Evolutionary conservation across 306 rosid genomes (phyloP).

Genomic region (Macrotyloma uniflorum): DNA sequence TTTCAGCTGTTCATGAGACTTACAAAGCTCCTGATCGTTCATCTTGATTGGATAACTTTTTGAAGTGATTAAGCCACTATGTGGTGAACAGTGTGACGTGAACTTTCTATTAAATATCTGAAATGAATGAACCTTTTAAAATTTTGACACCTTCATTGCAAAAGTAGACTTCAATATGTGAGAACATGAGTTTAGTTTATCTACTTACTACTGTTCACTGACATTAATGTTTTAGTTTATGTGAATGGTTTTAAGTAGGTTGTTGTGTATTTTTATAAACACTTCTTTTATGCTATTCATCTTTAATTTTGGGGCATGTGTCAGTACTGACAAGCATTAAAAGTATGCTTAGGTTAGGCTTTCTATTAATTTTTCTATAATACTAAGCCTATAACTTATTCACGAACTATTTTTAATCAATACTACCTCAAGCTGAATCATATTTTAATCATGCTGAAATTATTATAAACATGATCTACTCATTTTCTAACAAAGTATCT

Average conservation of each 20-base stretch:
- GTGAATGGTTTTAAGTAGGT: background rate
- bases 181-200: background rate
- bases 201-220: background rate
- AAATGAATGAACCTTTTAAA: constrained; percentile 21
- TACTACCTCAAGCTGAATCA: background rate
- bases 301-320: background rate
- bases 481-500: too few species aligned
- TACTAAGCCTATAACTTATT: background rate
- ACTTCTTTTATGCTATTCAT: background rate
- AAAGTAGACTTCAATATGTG: background rate
- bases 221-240: background rate
- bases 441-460: background rate
- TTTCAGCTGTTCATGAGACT: constrained; percentile 78
- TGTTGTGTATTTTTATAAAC: background rate
- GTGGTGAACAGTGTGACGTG: constrained; percentile 12
- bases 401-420: background rate
- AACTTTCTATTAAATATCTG: constrained; percentile 28
- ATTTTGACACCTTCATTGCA: background rate
- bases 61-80: constrained; percentile 20
- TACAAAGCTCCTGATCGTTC: constrained; percentile 45
- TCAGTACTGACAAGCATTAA: background rate
- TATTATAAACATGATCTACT: background rate
- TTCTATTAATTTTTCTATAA: background rate
- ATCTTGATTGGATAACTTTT: constrained; percentile 25
- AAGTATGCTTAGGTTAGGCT: background rate